These are phyloP conservation scores for Fonsecaea erecta DNA, from an alignment of 2,329 filamentous ascomycete species.

Conservation along the genomic window DNA sequence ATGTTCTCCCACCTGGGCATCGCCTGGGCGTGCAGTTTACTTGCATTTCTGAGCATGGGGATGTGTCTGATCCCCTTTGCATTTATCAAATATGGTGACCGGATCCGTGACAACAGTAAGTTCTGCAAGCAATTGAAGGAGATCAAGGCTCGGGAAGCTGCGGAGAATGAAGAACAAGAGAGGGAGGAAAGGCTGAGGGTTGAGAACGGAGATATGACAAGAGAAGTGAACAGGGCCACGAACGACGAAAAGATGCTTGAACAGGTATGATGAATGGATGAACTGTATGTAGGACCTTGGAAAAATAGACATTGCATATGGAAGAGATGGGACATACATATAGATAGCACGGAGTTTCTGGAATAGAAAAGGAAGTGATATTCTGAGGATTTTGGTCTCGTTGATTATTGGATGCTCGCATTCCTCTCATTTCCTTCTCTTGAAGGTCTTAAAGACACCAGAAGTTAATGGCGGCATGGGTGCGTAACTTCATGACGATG, in stretches of 20 bases:
- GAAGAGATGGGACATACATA: not conserved
- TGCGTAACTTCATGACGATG: no score
- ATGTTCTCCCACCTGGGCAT: slow-evolving; percentile 48
- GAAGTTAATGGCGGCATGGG: no score
- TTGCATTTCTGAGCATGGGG: slow-evolving; percentile 47
- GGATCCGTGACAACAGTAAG: slow-evolving; percentile 48
- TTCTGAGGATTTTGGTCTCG: not conserved
- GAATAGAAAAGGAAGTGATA: not conserved
- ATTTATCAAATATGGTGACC: slow-evolving; percentile 48
- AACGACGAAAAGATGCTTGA: not conserved
- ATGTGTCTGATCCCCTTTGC: slow-evolving; percentile 50
- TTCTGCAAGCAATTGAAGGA: slow-evolving; percentile 49
- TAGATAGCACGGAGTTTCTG: not conserved
- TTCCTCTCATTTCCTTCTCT: no score
- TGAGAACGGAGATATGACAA: not conserved
- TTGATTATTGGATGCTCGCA: no score
- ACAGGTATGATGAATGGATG: not conserved
- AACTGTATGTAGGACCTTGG: not conserved
- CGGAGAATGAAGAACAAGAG: slow-evolving; percentile 29
- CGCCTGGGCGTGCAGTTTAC: slow-evolving; percentile 48
- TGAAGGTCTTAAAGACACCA: no score
- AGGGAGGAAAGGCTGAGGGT: slow-evolving; percentile 8
- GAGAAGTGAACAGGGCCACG: not conserved
- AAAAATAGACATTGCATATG: not conserved
- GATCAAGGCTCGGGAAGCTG: slow-evolving; percentile 42